phyloP scores from a whole-genome alignment of 257 asterid genomes.

The Solanum ossicruentum region DNA sequence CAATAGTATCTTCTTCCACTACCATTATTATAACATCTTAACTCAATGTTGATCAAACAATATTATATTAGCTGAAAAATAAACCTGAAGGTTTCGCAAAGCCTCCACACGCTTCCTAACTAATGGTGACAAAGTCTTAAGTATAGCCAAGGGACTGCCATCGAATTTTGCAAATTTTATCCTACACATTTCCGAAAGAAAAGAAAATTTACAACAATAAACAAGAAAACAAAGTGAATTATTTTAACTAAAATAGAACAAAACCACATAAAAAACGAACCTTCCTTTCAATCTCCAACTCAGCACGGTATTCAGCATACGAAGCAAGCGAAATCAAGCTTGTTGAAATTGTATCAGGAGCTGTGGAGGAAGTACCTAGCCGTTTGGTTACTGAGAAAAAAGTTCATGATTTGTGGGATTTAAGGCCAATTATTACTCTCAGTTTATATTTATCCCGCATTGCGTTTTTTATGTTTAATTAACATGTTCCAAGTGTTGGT shows the following conservation, averaged over 20 bases:
- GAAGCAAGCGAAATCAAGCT: background rate
- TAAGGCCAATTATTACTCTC: background rate
- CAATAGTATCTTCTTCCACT: background rate
- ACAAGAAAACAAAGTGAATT: background rate
- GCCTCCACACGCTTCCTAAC: conserved; percentile 59
- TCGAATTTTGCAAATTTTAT: background rate
- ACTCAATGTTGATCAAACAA: background rate
- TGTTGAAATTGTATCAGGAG: background rate
- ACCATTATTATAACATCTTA: background rate
- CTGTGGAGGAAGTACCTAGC: background rate
- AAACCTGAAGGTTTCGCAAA: conserved; percentile 61
- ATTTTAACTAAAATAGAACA: background rate
- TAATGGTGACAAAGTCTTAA: conserved; percentile 46
- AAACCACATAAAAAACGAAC: background rate
- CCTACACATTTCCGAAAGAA: background rate
- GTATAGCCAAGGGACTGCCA: conserved; percentile 25
- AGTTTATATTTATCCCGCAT: too few species aligned
- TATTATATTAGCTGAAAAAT: background rate
- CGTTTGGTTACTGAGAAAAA: background rate
- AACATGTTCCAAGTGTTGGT: too few species aligned
- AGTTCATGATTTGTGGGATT: background rate
- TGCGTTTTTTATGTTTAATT: too few species aligned
- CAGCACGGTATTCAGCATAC: background rate
- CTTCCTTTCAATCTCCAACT: background rate
- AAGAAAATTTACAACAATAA: background rate